A percentile compares a stretch with the other conserved stretches of the same genome.
These are phyloP conservation scores for Saitozyma sp. DNA, from an alignment of 768 basidiomycete genomes.

Conservation along the genomic window DNA sequence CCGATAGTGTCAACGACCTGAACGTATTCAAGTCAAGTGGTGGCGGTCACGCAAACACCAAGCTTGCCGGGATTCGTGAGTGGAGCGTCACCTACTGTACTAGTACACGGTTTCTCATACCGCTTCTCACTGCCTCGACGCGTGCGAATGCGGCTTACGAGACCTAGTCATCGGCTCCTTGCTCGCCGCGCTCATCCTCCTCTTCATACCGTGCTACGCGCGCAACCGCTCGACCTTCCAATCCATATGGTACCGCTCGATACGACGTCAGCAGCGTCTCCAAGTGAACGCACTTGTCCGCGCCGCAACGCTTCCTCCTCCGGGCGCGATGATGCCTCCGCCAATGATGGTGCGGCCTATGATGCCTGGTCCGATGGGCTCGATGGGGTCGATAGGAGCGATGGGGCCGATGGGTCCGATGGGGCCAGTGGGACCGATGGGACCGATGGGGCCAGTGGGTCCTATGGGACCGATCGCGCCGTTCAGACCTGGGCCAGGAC, in stretches of 20 bases:
- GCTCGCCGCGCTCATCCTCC: constrained; percentile 71
- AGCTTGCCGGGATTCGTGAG: constrained; percentile 41
- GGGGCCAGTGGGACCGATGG: neutral
- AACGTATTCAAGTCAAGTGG: constrained; percentile 17
- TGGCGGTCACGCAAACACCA: constrained; percentile 22
- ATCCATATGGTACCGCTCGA: constrained; percentile 43
- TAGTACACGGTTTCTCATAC: neutral
- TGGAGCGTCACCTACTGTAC: neutral
- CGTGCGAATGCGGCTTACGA: constrained; percentile 20
- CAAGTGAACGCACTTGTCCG: constrained; percentile 38
- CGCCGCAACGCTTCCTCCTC: constrained; percentile 35
- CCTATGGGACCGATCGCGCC: too few species aligned
- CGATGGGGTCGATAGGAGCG: neutral
- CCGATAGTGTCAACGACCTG: constrained; percentile 35
- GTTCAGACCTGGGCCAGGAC: too few species aligned
- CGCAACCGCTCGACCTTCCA: constrained; percentile 48
- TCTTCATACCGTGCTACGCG: constrained; percentile 70
- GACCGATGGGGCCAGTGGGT: too few species aligned
- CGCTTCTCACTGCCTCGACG: neutral
- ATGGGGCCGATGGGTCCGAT: constrained; percentile 12
- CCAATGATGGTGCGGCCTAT: constrained; percentile 10
- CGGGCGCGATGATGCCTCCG: constrained; percentile 23
- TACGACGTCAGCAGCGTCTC: constrained; percentile 38
- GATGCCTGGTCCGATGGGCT: constrained; percentile 4
- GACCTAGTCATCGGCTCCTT: constrained; percentile 64